Evolutionary conservation across 345 rosid genomes (phyloP).

Genomic region (Trapa bicornis): DNA sequence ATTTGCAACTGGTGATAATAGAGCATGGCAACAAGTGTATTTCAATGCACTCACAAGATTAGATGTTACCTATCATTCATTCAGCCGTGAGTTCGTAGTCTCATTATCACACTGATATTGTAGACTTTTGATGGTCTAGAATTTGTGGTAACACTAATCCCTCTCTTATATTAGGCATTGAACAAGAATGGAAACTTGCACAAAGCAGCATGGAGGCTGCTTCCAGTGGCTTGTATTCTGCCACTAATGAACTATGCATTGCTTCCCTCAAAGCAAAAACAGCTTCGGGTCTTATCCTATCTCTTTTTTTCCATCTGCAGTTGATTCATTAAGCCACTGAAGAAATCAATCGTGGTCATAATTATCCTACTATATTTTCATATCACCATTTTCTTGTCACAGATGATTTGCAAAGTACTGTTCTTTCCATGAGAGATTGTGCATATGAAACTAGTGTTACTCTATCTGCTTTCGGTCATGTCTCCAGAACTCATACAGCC

Average conservation of each 20-base stretch:
- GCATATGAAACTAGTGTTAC: constrained; percentile 77
- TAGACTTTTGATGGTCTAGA: not conserved
- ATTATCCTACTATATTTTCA: not conserved
- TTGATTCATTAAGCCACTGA: not conserved
- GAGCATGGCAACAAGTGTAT: constrained; percentile 74
- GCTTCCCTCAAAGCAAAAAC: constrained; percentile 74
- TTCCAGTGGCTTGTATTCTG: constrained; percentile 55
- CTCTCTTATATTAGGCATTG: constrained; percentile 31
- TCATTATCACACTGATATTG: constrained; percentile 3
- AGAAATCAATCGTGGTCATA: not conserved
- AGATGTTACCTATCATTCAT: constrained; percentile 68
- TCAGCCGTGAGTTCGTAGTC: constrained; percentile 46
- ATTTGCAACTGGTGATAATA: constrained; percentile 34
- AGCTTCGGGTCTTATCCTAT: constrained; percentile 50
- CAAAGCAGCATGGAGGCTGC: constrained; percentile 79
- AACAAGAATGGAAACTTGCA: constrained; percentile 78
- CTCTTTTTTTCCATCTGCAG: constrained; percentile 6
- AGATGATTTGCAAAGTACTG: constrained; percentile 70
- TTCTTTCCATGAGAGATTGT: constrained; percentile 80
- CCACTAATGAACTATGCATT: constrained; percentile 55
- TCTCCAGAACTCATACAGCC: constrained; percentile 75
- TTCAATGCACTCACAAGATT: constrained; percentile 49
- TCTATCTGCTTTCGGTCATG: constrained; percentile 55
- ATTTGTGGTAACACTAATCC: not conserved
- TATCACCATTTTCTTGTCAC: constrained; percentile 13